phyloP scores from a whole-genome alignment of 2,329 filamentous ascomycete genomes.

The Alternaria arbusti region DNA sequence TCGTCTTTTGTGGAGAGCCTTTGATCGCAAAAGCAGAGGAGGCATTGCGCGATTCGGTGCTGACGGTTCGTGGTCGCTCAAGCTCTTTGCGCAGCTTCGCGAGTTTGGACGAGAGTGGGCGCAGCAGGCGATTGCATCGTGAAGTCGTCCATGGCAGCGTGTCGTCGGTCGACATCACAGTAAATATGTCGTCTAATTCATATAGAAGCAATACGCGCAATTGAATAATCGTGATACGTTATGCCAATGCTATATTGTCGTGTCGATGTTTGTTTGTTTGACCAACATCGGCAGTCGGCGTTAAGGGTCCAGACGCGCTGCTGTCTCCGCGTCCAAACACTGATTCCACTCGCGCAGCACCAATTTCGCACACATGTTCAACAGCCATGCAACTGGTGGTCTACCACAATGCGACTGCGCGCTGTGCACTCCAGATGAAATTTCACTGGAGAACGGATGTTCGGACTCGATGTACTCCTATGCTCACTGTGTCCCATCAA shows the following conservation, averaged over 20 bases:
- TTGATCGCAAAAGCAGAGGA: conserved; percentile 34
- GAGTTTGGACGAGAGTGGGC: conserved; percentile 51
- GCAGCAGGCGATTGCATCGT: conserved; percentile 52
- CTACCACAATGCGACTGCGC: background rate
- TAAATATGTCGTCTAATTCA: conserved; percentile 28
- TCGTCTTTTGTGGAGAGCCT: conserved; percentile 32
- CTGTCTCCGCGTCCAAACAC: background rate
- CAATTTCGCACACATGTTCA: background rate
- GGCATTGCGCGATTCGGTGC: conserved; percentile 26
- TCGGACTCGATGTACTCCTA: background rate
- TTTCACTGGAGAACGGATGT: background rate
- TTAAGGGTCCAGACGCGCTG: conserved; percentile 6
- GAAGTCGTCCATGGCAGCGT: conserved; percentile 51
- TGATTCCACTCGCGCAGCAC: background rate
- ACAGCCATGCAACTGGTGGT: background rate
- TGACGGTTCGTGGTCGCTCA: conserved; percentile 27
- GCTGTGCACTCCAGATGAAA: background rate
- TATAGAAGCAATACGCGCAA: conserved; percentile 6
- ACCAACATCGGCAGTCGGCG: conserved; percentile 28
- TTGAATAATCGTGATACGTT: background rate
- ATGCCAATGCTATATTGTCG: conserved; percentile 12
- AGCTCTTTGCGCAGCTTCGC: conserved; percentile 46
- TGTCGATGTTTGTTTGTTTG: conserved; percentile 17
- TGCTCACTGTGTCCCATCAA: background rate
- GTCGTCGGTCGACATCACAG: conserved; percentile 38